These are phyloP conservation scores for Amanita subjunquillea DNA, from an alignment of 768 basidiomycete genomes.

Conservation along the genomic window DNA sequence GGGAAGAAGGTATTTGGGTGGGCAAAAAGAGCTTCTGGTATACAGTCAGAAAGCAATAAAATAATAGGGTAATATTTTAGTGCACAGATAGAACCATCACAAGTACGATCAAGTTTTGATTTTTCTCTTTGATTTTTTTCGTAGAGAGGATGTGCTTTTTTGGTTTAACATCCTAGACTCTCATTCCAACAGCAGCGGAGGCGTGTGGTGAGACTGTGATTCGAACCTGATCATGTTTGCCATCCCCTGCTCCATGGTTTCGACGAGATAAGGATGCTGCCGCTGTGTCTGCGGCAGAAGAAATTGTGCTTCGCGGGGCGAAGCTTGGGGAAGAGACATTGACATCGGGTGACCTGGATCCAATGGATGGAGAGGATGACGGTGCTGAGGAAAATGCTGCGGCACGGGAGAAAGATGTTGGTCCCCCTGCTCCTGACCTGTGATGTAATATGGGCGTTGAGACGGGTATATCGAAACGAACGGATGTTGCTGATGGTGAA, in stretches of 20 bases:
- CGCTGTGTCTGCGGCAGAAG: slow-evolving; percentile 2
- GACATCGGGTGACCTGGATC: slow-evolving; percentile 11
- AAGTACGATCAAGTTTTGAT: background rate
- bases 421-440: slow-evolving; percentile 8
- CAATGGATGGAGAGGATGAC: slow-evolving; percentile 17
- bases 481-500: slow-evolving; percentile 15
- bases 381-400: slow-evolving; percentile 18
- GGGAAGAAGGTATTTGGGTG: background rate
- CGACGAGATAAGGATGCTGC: slow-evolving; percentile 12
- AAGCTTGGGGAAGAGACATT: slow-evolving; percentile 10
- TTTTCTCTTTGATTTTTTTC: background rate
- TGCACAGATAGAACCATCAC: background rate
- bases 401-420: slow-evolving; percentile 18
- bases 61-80: slow-evolving; percentile 6
- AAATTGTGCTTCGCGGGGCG: slow-evolving; percentile 5
- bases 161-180: slow-evolving; percentile 14
- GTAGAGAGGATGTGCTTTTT: background rate
- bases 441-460: slow-evolving; percentile 4
- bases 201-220: slow-evolving; percentile 33
- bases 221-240: slow-evolving; percentile 29
- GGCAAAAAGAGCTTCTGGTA: slow-evolving; percentile 4
- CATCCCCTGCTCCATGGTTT: slow-evolving; percentile 10
- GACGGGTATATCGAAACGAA: slow-evolving; percentile 11
- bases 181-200: slow-evolving; percentile 41
- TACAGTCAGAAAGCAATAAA: slow-evolving; percentile 3